Evolutionary conservation across 1,284 basidiomycete genomes (phyloP), one percentile per base, ranked within the genome.

Genomic region (Ceratobasidium sp.): DNA sequence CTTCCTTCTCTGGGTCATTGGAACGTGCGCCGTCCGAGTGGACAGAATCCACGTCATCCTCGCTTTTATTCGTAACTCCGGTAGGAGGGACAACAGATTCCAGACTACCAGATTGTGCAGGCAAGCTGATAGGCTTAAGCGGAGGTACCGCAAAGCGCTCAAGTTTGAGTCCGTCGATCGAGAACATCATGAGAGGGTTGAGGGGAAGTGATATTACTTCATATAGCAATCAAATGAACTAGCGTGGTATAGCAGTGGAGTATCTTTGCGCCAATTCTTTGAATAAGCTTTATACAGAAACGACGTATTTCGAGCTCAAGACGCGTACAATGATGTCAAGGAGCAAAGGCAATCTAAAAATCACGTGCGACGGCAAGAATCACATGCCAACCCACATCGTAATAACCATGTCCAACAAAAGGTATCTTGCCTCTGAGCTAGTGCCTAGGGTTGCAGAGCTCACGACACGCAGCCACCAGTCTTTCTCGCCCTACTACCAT

Each of bases 101-200:
- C 15, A 32, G 29, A 8, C 45, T 34, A 50, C 20, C 45, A 47
- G 20, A 20, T 12, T 12, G 10, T 20, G 45, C 32, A 17, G 43
- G 15, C 31, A 17, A 49, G n/a, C 47, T 38, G 32, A 64, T 34
- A 35, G 58, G 45, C 31, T 35, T 32, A 15, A 64, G 58, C 20
- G 45, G 45, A 38, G 43, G 58, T 50, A 64, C 45, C 6, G 34
- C 15, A 38, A 64, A 64, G 32, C 58, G 45, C 27, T 35, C 10
- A 3, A 27, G 27, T 13, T 64, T 64, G 10, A 64, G n/a, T 1
- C 31, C 10, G 32, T 64, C 45, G 32, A 64, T 45, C n/a, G 58
- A n/a, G 25, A 64, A 64, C 58, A 64, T 64, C 10, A 8, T 27
- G 5, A 22, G 20, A 20, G 45, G 38, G 38, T 40, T 17, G 17